Base-by-base conservation (phyloP, 176 grass and related monocot species). In the Musa schizocarpa region DNA sequence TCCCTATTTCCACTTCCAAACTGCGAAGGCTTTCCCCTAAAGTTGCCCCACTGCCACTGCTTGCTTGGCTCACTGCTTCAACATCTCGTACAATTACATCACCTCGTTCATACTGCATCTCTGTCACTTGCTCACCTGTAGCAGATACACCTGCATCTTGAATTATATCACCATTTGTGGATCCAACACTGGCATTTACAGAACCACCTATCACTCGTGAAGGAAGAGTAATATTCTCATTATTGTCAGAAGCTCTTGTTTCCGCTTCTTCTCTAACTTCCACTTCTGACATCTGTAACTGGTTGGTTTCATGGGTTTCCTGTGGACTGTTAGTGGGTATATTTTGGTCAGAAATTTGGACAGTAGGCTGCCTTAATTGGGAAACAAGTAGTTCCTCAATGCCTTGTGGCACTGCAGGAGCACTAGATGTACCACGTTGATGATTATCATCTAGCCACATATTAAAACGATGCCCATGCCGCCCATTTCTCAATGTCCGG, bases 1-100 rank as follows among this genome's bases (percentile, higher is more conserved):
- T 99, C 78, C 96, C 96, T 74, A 99, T 95, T 87, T 99, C 96
- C 12, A 99, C 96, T 59, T 99, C 96, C 76, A 99, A 89, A 80
- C 96, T 99, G 78, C 91, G 85, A 54, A 99, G 88, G 79, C 90
- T 94, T 79, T 95, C 91, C 57, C 96, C 96, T 71, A 99, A 82
- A 27, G 96, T 99, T 57, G 96, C 96, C 55, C 96, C 96, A 85
- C 96, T 99, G 53, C 89, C 96, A 79, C 96, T 99, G 84, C 96
- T 99, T 63, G 91, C 96, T 76, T 99, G 96, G 85, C 96, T 99
- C 19, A 99, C 80, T 26, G 96, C 90, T 91, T 98, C 95, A 14
- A 88, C 88, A 77, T 99, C 96, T 73, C 96, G 86, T 63, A 82
- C 74, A 74, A 82, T 81, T 56, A 76, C 71, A 69, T 99, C 96